Base-by-base conservation (phyloP, 306 rosid genomes). In the Cicer bijugum region DNA sequence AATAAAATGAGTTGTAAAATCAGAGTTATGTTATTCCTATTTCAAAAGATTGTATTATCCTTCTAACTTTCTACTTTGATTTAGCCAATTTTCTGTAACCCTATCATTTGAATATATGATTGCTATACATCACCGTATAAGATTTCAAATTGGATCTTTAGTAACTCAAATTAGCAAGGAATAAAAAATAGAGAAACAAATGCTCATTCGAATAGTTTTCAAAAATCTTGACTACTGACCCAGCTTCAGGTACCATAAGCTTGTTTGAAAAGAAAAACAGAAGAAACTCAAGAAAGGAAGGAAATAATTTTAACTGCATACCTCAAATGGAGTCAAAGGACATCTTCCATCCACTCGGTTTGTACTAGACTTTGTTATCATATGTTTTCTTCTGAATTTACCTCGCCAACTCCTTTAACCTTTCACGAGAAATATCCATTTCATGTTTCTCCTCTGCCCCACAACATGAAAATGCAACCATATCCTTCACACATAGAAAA, bases 241-340 rank as follows among this genome's bases (percentile, higher is more conserved):
- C 23, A 20, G 10, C 44, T 20, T 20, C 23, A 20, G 1, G 23
- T 20, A 20, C 58, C 67, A 53, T 33, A 63, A 20, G 23, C 23
- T 20, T 20, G 23, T 20, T 20, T 20, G 23, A 20, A 20, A 20
- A 20, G 23, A 20, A 20, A 20, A 20, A 20, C 23, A 20, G 1
- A 20, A 20, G 40, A 77, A 47, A 40, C 35, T n/a, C 46, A 48
- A 48, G 66, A 17, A 35, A 48, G 15, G 6, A 48, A 63, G 35
- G 67, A 77, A 50, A 58, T 46, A 44, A 6, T 28, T 61, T 44
- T 37, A 62, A 69, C 53, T 3, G 9, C 60, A 38, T 81, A 92
- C 98, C 97, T 92, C 98, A 78, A 90, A 74, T n/a, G 98, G 98
- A 78, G 97, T 89, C 87, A 92, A 81, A n/a, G 98, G 96, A 75